phyloP scores from a whole-genome alignment of 2,329 filamentous ascomycete species.

The Magnaporthiopsis rhizophila region DNA sequence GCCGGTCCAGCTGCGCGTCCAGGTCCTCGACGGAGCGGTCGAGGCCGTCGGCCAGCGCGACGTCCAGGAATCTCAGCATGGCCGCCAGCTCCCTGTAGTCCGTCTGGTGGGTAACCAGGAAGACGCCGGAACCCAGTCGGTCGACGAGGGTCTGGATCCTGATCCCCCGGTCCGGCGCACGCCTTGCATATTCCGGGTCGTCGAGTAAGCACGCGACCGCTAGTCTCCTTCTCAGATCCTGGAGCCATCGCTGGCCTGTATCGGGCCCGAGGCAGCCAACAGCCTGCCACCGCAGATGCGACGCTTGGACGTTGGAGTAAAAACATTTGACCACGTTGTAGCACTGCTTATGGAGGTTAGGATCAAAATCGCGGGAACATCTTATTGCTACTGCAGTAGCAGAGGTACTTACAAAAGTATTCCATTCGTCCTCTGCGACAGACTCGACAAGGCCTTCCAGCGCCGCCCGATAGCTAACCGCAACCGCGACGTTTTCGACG shows the following conservation, averaged over 20 bases:
- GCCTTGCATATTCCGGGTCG: conserved; percentile 32
- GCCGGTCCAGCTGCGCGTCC: conserved; percentile 61
- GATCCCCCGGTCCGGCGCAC: conserved; percentile 32
- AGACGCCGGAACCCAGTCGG: conserved; percentile 40
- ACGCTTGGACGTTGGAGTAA: conserved; percentile 35
- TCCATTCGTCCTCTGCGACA: conserved; percentile 29
- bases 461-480: conserved; percentile 31
- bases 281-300: conserved; percentile 47
- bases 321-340: conserved; percentile 38
- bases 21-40: conserved; percentile 35
- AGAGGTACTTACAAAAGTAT: conserved; percentile 26
- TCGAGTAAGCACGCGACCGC: conserved; percentile 57
- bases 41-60: conserved; percentile 59
- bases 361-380: conserved; percentile 11
- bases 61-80: conserved; percentile 60
- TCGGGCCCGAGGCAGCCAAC: conserved; percentile 51
- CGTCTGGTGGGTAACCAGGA: conserved; percentile 45
- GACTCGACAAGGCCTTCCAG: conserved; percentile 34
- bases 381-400: not conserved
- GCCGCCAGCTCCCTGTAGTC: conserved; percentile 64
- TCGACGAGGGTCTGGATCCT: conserved; percentile 34
- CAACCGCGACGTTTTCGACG: conserved; percentile 32
- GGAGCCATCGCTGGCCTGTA: conserved; percentile 29
- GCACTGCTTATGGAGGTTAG: conserved; percentile 27
- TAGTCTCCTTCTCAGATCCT: conserved; percentile 58